Evolutionary conservation across 306 rosid genomes (phyloP), one percentile per base, ranked within the genome.

Genomic region (Trifolium subterraneum): DNA sequence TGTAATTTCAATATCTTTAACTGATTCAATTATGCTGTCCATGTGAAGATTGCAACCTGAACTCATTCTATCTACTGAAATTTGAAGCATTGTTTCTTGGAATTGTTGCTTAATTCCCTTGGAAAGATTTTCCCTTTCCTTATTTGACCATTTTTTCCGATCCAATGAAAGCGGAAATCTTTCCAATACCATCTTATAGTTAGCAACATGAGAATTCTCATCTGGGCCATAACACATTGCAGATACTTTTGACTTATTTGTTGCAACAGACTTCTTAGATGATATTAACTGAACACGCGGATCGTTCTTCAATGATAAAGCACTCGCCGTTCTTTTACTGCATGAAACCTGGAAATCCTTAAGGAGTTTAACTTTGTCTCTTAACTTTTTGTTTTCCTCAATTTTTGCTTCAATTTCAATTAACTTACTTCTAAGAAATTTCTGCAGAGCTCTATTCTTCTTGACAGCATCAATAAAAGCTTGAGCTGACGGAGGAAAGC

Each of bases 41-140:
- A 73, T 20, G 8, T 33, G 84, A 78, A n/a, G n/a, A n/a, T n/a
- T n/a, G 59, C 77, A 79, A 72, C 85, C 88, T 27, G 81, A 76
- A 78, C 83, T 84, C 22, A 76, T 80, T 62, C 82, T 84, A 84
- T 89, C 90, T 14, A 85, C 48, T 50, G 91, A 81, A 55, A 75
- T 79, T 70, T 89, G 92, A 83, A 84, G 84, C 78, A 84, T 72
- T 82, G 66, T 84, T 85, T 91, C 91, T 74, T 88, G 97, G 84
- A 91, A 89, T 78, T 93, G 94, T 70, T 91, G 96, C 79, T 78
- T 89, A 81, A 94, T 87, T 75, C 97, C 98, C 86, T 87, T 94
- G 2, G 13, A 84, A 74, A 94, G 92, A 79, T 84, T 89, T 75
- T 86, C 78, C 80, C 36, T 89, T 77, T 91, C 97, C 11, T 7